Percentiles rank a stretch among this genome's conserved stretches.
These are phyloP conservation scores for Solanum megistacrolobum DNA, from an alignment of 257 asterid species.

Conservation along the genomic window DNA sequence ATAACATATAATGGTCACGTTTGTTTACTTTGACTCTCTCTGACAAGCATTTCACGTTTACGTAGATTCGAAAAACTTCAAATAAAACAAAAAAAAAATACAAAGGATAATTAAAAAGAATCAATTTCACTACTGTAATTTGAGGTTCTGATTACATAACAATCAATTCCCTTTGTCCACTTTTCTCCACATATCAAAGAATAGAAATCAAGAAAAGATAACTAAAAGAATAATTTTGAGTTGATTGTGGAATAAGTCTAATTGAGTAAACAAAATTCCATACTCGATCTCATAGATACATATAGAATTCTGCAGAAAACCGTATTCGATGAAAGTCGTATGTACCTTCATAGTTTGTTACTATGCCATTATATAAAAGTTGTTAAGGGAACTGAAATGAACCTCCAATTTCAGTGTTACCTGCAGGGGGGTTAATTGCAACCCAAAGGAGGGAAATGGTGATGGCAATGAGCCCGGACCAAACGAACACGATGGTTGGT, in stretches of 20 bases:
- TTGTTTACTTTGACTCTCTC: background rate
- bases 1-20: too few species aligned
- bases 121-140: background rate
- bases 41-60: background rate
- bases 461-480: slow-evolving; percentile 85
- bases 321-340: background rate
- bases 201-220: background rate
- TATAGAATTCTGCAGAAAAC: background rate
- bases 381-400: slow-evolving; percentile 72
- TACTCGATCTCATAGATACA: background rate
- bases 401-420: slow-evolving; percentile 52
- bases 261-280: background rate
- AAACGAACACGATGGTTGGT: slow-evolving; percentile 72
- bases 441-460: slow-evolving; percentile 78
- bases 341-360: background rate
- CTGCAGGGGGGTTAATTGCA: slow-evolving; percentile 64
- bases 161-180: background rate
- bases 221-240: background rate
- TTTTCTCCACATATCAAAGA: background rate
- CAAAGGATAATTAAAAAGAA: background rate
- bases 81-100: background rate
- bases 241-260: background rate
- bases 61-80: background rate
- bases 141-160: background rate
- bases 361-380: background rate